Percentiles rank a stretch among this genome's conserved stretches.
Conservation (phyloP, 2,329 filamentous ascomycete genomes). For the Fusarium subtropicale region DNA sequence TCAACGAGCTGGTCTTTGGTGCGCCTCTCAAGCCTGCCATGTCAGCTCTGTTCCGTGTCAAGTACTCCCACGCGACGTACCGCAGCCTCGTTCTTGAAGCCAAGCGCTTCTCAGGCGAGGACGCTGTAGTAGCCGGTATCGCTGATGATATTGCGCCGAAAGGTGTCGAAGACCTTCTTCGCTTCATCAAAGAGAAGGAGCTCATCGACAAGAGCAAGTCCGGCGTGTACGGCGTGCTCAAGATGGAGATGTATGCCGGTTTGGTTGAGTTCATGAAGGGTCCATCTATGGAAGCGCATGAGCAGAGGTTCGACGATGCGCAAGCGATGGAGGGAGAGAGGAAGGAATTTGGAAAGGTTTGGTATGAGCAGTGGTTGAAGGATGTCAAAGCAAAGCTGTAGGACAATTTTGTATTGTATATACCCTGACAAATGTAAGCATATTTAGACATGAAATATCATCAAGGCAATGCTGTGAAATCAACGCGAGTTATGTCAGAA, state of each 20-base stretch:
- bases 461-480: background rate
- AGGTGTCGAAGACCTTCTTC: slow-evolving; percentile 71
- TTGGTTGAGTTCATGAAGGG: slow-evolving; percentile 68
- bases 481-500: background rate
- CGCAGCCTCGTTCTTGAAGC: slow-evolving; percentile 79
- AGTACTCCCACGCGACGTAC: slow-evolving; percentile 68
- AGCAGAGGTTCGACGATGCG: slow-evolving; percentile 60
- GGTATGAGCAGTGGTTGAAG: slow-evolving; percentile 62
- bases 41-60: slow-evolving; percentile 78
- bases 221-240: slow-evolving; percentile 77
- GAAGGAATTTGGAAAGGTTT: slow-evolving; percentile 58
- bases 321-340: slow-evolving; percentile 56
- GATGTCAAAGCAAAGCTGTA: slow-evolving; percentile 56
- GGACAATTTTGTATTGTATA: background rate
- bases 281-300: slow-evolving; percentile 61
- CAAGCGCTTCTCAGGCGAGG: slow-evolving; percentile 70
- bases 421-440: background rate
- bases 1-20: slow-evolving; percentile 86
- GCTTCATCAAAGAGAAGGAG: slow-evolving; percentile 68
- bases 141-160: slow-evolving; percentile 73
- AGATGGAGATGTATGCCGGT: slow-evolving; percentile 80
- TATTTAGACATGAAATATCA: background rate
- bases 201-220: slow-evolving; percentile 71
- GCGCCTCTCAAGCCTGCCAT: slow-evolving; percentile 80
- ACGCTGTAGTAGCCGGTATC: slow-evolving; percentile 74